Conservation (phyloP, 768 basidiomycete genomes). For the Royoungia palumana region DNA sequence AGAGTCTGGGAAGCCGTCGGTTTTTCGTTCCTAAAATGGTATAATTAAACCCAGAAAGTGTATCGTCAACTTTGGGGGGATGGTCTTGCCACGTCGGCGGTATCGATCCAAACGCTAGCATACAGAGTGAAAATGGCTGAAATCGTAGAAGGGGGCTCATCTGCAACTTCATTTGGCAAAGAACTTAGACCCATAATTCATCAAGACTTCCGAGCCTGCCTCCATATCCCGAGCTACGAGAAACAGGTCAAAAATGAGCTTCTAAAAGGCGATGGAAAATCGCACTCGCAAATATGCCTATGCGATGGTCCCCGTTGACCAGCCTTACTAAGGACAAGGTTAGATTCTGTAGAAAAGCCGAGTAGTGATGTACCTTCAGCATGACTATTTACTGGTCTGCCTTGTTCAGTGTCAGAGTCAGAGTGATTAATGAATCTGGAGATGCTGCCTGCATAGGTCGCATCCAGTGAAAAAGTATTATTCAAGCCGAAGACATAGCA, state of each 20-base stretch:
- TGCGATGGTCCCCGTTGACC: constrained; percentile 66
- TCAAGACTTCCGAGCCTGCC: constrained; percentile 48
- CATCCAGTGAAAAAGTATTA: constrained; percentile 47
- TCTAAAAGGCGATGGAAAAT: not conserved
- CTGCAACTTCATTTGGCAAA: constrained; percentile 27
- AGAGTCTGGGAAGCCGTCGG: no score
- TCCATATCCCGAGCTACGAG: constrained; percentile 37
- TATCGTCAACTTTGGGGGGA: no score
- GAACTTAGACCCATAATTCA: constrained; percentile 56
- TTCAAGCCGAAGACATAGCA: constrained; percentile 65
- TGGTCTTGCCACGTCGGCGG: no score
- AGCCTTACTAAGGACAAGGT: constrained; percentile 40
- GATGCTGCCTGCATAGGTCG: constrained; percentile 53
- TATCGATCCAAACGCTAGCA: no score
- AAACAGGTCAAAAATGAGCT: not conserved
- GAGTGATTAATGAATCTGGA: constrained; percentile 70
- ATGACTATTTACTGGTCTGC: constrained; percentile 38
- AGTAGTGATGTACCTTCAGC: constrained; percentile 39
- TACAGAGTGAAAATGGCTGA: not conserved
- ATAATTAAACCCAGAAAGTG: no score
- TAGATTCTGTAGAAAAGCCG: not conserved
- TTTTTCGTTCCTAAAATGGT: no score
- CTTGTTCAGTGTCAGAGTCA: constrained; percentile 15
- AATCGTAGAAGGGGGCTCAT: not conserved
- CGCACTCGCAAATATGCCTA: constrained; percentile 47